These are phyloP conservation scores for Colletotrichum sp. DNA, from an alignment of 2,329 filamentous ascomycete genomes.

Conservation along the genomic window DNA sequence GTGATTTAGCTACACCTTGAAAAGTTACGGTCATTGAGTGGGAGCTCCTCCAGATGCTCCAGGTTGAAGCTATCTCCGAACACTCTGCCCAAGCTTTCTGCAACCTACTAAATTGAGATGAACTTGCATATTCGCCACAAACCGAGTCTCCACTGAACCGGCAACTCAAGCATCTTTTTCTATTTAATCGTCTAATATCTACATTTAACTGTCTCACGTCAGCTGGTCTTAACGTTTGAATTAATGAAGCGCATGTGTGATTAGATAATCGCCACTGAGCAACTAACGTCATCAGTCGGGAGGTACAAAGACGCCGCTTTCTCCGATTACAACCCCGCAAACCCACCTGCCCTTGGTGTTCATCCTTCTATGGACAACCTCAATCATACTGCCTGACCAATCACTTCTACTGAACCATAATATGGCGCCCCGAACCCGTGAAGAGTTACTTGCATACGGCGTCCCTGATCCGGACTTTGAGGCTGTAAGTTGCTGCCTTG, in stretches of 20 bases:
- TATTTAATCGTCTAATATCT: neutral
- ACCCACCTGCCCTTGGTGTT: neutral
- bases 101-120: neutral
- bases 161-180: neutral
- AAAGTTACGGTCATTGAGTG: neutral
- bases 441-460: conserved; percentile 1
- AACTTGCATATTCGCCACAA: neutral
- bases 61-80: neutral
- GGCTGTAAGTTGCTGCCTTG: neutral
- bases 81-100: neutral
- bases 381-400: neutral
- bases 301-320: neutral
- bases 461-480: neutral
- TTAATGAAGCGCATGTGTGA: neutral
- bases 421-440: conserved; percentile 2
- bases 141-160: neutral
- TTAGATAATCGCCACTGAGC: neutral
- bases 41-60: neutral
- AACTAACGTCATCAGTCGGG: neutral
- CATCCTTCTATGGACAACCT: neutral
- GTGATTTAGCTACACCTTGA: neutral
- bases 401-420: accelerated
- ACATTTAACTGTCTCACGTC: neutral
- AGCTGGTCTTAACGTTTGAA: neutral
- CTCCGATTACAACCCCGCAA: neutral